phyloP scores from a whole-genome alignment of 2,329 filamentous ascomycete species.

The Colletotrichum euphorbiae region DNA sequence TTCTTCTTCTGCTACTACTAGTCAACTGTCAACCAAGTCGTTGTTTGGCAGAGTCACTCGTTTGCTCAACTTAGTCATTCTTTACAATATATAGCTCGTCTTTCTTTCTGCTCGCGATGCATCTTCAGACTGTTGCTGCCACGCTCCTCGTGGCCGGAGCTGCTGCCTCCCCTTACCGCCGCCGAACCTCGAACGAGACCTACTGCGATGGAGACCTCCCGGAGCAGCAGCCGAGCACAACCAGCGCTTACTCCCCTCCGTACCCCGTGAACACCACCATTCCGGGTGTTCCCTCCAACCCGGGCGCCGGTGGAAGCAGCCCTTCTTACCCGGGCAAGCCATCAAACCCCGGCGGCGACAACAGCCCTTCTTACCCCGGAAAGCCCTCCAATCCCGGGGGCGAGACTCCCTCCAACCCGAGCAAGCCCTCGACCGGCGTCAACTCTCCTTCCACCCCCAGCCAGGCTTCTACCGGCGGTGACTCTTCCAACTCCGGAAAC shows the following conservation, averaged over 20 bases:
- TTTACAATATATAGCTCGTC: conserved; percentile 30
- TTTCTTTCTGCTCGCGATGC: conserved; percentile 26
- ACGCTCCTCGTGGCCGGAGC: conserved; percentile 39
- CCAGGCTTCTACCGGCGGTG: conserved; percentile 2
- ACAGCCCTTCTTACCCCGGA: conserved; percentile 1
- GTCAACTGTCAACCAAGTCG: conserved; percentile 7
- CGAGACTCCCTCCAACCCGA: neutral
- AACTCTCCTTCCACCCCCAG: conserved; percentile 1
- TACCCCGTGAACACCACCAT: conserved; percentile 31
- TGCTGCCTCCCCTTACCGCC: conserved; percentile 31
- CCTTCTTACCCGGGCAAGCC: conserved; percentile 21
- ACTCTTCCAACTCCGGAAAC: conserved; percentile 4
- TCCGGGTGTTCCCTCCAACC: conserved; percentile 23
- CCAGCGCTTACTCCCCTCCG: conserved; percentile 23
- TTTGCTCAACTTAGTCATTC: conserved; percentile 28
- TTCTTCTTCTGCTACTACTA: neutral
- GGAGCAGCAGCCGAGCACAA: conserved; percentile 11
- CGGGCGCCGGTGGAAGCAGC: conserved; percentile 9
- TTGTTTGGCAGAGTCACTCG: conserved; percentile 33
- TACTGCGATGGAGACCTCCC: conserved; percentile 34
- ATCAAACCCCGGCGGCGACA: conserved; percentile 21
- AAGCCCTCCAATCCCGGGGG: conserved; percentile 8
- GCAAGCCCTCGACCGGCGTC: neutral
- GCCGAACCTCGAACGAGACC: conserved; percentile 33
- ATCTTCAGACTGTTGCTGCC: conserved; percentile 32